Evolutionary conservation across 163 green algal species (phyloP).

Genomic region (Volvox carteri): DNA sequence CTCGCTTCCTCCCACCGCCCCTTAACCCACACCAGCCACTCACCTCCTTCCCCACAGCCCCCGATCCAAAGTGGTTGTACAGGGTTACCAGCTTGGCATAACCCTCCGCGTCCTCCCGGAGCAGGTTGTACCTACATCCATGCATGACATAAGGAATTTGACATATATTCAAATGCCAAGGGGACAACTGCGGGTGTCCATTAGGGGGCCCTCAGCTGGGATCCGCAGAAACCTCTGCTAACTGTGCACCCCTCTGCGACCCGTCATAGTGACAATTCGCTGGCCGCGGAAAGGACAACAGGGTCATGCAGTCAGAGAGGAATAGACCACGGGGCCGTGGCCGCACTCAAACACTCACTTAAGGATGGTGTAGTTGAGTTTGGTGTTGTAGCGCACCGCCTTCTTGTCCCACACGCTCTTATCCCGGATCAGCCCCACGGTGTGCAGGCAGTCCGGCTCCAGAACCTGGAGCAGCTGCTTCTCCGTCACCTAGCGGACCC

Average conservation of each 20-base stretch:
- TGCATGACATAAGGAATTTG: no score
- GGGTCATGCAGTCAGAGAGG: no score
- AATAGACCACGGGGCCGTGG: no score
- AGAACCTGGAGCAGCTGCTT: slow-evolving; percentile 63
- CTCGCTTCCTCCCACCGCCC: neutral
- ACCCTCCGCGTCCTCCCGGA: slow-evolving; percentile 87
- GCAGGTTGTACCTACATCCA: slow-evolving; percentile 83
- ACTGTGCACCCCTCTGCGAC: no score
- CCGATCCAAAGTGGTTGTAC: slow-evolving; percentile 65
- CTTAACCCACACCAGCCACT: neutral
- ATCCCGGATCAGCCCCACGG: slow-evolving; percentile 64
- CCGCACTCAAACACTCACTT: no score
- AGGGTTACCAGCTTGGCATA: slow-evolving; percentile 82
- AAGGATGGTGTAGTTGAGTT: slow-evolving; percentile 73
- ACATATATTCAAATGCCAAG: no score
- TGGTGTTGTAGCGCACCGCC: slow-evolving; percentile 76
- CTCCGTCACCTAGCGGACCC: slow-evolving; percentile 46
- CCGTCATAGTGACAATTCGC: no score
- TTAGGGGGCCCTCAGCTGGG: no score
- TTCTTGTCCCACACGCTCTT: slow-evolving; percentile 59
- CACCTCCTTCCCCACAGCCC: slow-evolving; percentile 42
- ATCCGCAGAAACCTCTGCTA: no score
- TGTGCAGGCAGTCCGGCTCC: slow-evolving; percentile 73
- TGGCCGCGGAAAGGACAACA: no score
- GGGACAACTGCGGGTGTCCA: no score